phyloP scores from a whole-genome alignment of 192 early-diverging fungal species.

The Geranomyces variabilis region DNA sequence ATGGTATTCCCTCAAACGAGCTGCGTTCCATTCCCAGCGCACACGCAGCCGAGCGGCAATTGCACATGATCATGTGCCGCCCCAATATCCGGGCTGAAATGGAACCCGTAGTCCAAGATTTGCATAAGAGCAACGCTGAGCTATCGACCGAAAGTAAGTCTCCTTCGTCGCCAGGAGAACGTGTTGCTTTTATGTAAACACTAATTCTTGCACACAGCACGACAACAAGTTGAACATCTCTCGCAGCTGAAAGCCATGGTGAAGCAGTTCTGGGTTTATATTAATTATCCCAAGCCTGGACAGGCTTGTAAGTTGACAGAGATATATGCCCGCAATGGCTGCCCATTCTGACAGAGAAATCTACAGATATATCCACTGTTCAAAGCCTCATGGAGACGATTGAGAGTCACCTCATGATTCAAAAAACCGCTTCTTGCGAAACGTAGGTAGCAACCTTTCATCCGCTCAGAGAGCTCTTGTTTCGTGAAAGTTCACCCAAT shows the following conservation, averaged over 20 bases:
- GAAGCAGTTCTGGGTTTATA: constrained; percentile 4
- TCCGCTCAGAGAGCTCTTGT: neutral
- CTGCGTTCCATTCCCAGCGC: neutral
- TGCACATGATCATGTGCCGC: neutral
- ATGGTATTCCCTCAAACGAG: neutral
- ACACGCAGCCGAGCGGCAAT: neutral
- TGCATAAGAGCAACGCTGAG: neutral
- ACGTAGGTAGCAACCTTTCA: neutral
- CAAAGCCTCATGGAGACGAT: constrained; percentile 15
- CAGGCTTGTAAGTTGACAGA: constrained; percentile 11
- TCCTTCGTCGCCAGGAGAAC: neutral
- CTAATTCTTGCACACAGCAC: neutral
- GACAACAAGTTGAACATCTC: neutral
- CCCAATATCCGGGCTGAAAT: neutral
- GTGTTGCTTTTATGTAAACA: too few relatives aligned
- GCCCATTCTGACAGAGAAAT: neutral
- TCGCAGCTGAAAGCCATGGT: neutral
- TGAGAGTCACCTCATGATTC: constrained; percentile 10
- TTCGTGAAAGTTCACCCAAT: neutral
- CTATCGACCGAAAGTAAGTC: neutral
- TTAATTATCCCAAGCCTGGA: constrained; percentile 12
- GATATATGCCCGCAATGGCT: neutral
- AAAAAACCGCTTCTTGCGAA: neutral
- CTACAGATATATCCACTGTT: neutral
- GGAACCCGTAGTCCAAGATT: neutral